These are phyloP conservation scores for Skeletonema marinoi DNA, from an alignment of 108 stramenopile species.

Conservation along the genomic window DNA sequence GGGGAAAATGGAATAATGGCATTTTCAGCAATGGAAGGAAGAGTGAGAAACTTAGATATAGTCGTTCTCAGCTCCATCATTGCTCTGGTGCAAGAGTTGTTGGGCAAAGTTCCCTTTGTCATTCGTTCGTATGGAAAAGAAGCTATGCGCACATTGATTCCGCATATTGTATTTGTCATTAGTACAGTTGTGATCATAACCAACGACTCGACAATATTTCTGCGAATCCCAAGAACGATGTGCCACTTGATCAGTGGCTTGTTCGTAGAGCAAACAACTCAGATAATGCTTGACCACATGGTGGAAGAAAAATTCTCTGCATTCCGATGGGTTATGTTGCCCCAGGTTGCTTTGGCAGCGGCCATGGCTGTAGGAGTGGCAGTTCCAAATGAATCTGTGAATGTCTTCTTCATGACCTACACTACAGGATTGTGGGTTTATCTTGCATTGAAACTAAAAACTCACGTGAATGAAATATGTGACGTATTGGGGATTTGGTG, in stretches of 20 bases:
- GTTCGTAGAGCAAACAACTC: slow-evolving; percentile 84
- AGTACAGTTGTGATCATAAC: slow-evolving; percentile 50
- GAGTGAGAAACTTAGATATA: slow-evolving; percentile 63
- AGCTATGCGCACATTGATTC: slow-evolving; percentile 38
- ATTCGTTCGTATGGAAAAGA: slow-evolving; percentile 40
- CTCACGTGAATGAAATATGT: slow-evolving; percentile 76
- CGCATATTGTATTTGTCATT: slow-evolving; percentile 46
- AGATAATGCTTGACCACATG: slow-evolving; percentile 86
- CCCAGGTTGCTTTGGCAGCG: slow-evolving; percentile 55
- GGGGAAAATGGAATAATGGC: background rate
- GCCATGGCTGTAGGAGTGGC: slow-evolving; percentile 17
- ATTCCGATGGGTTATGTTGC: slow-evolving; percentile 57
- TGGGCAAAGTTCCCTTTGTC: slow-evolving; percentile 50
- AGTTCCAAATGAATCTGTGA: slow-evolving; percentile 6
- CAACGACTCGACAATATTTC: slow-evolving; percentile 44
- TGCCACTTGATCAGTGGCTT: slow-evolving; percentile 67
- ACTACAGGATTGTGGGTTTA: slow-evolving; percentile 57
- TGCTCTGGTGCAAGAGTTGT: slow-evolving; percentile 60
- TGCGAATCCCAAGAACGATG: slow-evolving; percentile 59
- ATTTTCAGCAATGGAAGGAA: slow-evolving; percentile 17
- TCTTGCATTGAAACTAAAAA: slow-evolving; percentile 56
- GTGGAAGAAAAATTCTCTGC: slow-evolving; percentile 53
- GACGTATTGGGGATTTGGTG: slow-evolving; percentile 81
- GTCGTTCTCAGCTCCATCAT: slow-evolving; percentile 45
- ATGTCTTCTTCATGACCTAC: slow-evolving; percentile 51